These are phyloP conservation scores for Chenopodium quinoa DNA, from an alignment of 148 eudicot genomes.

Conservation along the genomic window DNA sequence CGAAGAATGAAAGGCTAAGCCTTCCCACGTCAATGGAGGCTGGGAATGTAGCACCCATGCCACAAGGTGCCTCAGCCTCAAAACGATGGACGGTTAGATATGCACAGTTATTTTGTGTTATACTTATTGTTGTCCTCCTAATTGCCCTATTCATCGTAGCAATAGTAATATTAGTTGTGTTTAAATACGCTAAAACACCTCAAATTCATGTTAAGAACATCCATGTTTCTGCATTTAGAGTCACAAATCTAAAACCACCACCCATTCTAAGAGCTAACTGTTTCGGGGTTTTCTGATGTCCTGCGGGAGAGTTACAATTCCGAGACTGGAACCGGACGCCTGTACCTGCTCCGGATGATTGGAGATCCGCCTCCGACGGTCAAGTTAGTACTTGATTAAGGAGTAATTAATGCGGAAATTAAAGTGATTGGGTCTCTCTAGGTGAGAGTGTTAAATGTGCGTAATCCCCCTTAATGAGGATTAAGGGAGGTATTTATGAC, in stretches of 20 bases:
- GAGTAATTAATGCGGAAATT: too few species aligned
- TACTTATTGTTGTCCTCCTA: neutral
- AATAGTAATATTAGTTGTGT: neutral
- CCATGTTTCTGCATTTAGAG: constrained; percentile 2
- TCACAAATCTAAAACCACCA: neutral
- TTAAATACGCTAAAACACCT: constrained; percentile 4
- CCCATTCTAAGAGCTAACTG: neutral
- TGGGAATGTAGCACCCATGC: neutral
- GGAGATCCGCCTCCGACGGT: too few species aligned
- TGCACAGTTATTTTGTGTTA: neutral
- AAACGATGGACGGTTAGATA: neutral
- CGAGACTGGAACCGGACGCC: too few species aligned
- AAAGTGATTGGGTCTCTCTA: too few species aligned
- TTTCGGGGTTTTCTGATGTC: too few species aligned
- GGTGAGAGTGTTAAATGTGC: too few species aligned
- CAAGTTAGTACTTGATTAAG: too few species aligned
- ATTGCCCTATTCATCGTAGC: neutral
- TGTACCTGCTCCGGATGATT: too few species aligned
- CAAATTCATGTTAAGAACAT: constrained; percentile 5
- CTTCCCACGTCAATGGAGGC: constrained; percentile 1
- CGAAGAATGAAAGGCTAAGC: neutral
- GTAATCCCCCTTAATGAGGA: too few species aligned
- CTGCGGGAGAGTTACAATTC: too few species aligned
- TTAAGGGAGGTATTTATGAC: too few species aligned
- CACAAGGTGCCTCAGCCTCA: neutral